These are phyloP conservation scores for Neurospora pannonica DNA, from an alignment of 495 filamentous ascomycete species.

Conservation along the genomic window DNA sequence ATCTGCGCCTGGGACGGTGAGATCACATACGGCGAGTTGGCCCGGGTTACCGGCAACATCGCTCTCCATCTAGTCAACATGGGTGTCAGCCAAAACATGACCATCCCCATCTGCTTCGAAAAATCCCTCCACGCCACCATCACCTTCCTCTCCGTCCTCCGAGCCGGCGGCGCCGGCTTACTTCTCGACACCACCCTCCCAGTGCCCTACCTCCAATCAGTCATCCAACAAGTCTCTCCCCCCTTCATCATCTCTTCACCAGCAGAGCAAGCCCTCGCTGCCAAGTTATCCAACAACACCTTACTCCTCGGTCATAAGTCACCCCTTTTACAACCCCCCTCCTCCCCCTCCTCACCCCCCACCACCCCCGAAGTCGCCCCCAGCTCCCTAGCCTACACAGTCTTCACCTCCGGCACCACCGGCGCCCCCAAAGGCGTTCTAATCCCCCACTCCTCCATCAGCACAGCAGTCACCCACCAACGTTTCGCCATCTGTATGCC, in stretches of 20 bases:
- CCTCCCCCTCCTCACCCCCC: neutral
- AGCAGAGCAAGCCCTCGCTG: slow-evolving; percentile 24
- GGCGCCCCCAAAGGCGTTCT: slow-evolving; percentile 35
- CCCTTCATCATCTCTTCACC: slow-evolving; percentile 40
- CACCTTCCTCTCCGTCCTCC: slow-evolving; percentile 41
- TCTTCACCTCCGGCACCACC: slow-evolving; percentile 47
- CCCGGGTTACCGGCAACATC: slow-evolving; percentile 23
- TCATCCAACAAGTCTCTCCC: slow-evolving; percentile 13
- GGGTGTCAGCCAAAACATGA: slow-evolving; percentile 33
- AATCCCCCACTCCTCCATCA: slow-evolving; percentile 33
- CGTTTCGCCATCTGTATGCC: slow-evolving; percentile 30
- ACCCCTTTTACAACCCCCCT: neutral
- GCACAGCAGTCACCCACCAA: slow-evolving; percentile 30
- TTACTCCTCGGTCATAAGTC: slow-evolving; percentile 5
- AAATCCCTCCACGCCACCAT: slow-evolving; percentile 42
- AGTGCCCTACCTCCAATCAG: slow-evolving; percentile 31
- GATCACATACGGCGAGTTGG: slow-evolving; percentile 47
- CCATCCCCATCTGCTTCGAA: slow-evolving; percentile 49
- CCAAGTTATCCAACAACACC: neutral
- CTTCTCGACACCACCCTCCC: slow-evolving; percentile 50
- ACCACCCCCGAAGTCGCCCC: slow-evolving; percentile 11
- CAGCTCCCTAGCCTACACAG: slow-evolving; percentile 38
- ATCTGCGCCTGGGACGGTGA: slow-evolving; percentile 49
- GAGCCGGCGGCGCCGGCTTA: slow-evolving; percentile 46
- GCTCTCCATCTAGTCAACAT: slow-evolving; percentile 31